phyloP scores from a whole-genome alignment of 2,329 filamentous ascomycete genomes.

The Penicillium sp. region DNA sequence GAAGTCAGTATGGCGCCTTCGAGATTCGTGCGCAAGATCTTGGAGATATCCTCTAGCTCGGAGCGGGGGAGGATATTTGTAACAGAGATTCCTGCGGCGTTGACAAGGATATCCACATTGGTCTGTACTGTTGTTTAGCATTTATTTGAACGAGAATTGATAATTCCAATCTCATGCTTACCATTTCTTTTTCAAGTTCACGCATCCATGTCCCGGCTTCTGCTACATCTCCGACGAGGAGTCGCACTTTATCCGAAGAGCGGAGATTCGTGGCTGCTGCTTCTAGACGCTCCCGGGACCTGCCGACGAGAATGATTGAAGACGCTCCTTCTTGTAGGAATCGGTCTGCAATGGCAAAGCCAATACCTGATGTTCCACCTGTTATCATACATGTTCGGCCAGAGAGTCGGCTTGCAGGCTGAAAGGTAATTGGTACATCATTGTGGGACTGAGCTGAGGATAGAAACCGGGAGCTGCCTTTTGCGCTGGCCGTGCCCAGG shows the following conservation, averaged over 20 bases:
- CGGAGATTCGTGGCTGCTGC: constrained; percentile 31
- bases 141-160: neutral
- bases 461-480: neutral
- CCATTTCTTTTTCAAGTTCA: constrained; percentile 42
- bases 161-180: constrained; percentile 12
- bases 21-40: constrained; percentile 70
- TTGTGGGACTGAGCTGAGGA: constrained; percentile 11
- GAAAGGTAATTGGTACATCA: constrained; percentile 1
- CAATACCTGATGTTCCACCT: constrained; percentile 71
- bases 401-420: constrained; percentile 27
- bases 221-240: constrained; percentile 42
- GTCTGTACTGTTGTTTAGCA: constrained; percentile 19
- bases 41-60: constrained; percentile 51
- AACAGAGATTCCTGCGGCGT: constrained; percentile 75
- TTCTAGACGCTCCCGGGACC: constrained; percentile 51
- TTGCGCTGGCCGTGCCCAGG: too few species aligned
- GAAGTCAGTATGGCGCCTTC: constrained; percentile 44
- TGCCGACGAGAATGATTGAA: constrained; percentile 61
- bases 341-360: constrained; percentile 64
- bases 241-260: constrained; percentile 22
- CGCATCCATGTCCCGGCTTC: constrained; percentile 34
- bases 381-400: constrained; percentile 58
- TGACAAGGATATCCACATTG: constrained; percentile 65
- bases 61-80: constrained; percentile 63
- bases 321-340: constrained; percentile 64